These are phyloP conservation scores for Metschnikowia corniflorae DNA, from an alignment of 805 yeast genomes.

Conservation along the genomic window DNA sequence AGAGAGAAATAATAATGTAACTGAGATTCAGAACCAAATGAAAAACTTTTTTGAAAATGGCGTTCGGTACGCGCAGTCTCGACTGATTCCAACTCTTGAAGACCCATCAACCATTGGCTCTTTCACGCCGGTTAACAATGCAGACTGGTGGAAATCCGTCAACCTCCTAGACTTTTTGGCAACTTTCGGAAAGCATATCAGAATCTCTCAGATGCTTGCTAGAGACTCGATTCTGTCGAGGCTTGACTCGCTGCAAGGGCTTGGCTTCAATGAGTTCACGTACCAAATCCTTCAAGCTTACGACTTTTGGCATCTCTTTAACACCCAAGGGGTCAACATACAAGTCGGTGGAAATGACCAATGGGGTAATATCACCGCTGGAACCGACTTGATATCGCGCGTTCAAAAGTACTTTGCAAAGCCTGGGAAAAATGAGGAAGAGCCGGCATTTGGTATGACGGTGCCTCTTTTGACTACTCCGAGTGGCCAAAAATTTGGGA, in stretches of 20 bases:
- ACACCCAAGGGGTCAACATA: constrained; percentile 52
- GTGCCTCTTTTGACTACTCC: constrained; percentile 88
- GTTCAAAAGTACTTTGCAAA: constrained; percentile 26
- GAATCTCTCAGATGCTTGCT: constrained; percentile 83
- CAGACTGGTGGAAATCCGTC: constrained; percentile 81
- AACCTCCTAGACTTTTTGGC: constrained; percentile 75
- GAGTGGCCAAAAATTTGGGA: constrained; percentile 91
- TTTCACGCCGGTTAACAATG: constrained; percentile 56
- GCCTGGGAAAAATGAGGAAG: constrained; percentile 1
- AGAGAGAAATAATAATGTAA: constrained; percentile 54
- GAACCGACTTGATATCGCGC: constrained; percentile 79
- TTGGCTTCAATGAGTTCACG: constrained; percentile 92
- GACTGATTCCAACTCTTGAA: constrained; percentile 34
- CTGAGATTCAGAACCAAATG: constrained; percentile 60
- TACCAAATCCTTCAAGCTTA: constrained; percentile 92
- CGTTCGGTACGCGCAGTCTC: constrained; percentile 52
- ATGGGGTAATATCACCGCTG: constrained; percentile 98
- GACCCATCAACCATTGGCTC: constrained; percentile 30
- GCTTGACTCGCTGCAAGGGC: constrained; percentile 62
- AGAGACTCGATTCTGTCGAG: constrained; percentile 84
- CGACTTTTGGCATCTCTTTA: constrained; percentile 82
- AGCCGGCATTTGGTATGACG: constrained; percentile 66
- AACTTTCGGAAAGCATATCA: constrained; percentile 68
- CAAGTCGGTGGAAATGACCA: constrained; percentile 98
- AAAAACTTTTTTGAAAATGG: constrained; percentile 58